Evolutionary conservation across 2,329 filamentous ascomycete species (phyloP).

Genomic region (Acrodontium crateriforme): DNA sequence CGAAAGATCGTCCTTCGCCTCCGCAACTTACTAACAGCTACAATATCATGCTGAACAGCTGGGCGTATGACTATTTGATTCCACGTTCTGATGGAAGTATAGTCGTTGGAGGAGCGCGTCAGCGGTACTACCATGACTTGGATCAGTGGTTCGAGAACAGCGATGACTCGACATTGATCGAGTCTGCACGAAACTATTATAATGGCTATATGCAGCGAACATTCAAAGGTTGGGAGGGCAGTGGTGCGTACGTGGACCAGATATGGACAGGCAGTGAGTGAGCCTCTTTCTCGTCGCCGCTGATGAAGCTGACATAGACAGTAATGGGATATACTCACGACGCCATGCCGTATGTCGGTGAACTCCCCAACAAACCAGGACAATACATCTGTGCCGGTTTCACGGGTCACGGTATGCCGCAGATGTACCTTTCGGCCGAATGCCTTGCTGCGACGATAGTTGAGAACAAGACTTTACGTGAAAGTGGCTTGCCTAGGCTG

Average conservation of each 20-base stretch:
- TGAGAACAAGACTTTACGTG: conserved; percentile 1
- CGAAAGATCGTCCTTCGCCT: conserved; percentile 2
- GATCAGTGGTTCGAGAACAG: conserved; percentile 31
- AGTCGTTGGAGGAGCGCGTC: conserved; percentile 30
- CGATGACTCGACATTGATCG: conserved; percentile 32
- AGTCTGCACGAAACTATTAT: conserved; percentile 29
- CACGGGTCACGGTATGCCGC: conserved; percentile 39
- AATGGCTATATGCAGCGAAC: conserved; percentile 33
- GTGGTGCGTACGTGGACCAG: conserved; percentile 21
- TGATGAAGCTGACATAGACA: no score
- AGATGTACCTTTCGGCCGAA: conserved; percentile 29
- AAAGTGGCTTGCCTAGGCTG: neutral
- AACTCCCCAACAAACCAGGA: conserved; percentile 26
- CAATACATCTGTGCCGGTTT: conserved; percentile 38
- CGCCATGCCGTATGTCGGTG: conserved; percentile 29
- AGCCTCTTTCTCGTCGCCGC: no score
- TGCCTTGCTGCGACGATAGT: conserved; percentile 29
- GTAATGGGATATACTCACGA: conserved; percentile 14
- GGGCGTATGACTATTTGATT: conserved; percentile 26
- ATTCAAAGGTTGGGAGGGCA: conserved; percentile 36
- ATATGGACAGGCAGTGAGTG: conserved; percentile 29
- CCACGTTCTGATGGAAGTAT: conserved; percentile 33
- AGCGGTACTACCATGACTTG: conserved; percentile 20
- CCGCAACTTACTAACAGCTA: conserved; percentile 18
- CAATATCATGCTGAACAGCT: conserved; percentile 12